These are phyloP conservation scores for Aurifilum marmelostoma DNA, from an alignment of 2,329 filamentous ascomycete species.

Conservation along the genomic window DNA sequence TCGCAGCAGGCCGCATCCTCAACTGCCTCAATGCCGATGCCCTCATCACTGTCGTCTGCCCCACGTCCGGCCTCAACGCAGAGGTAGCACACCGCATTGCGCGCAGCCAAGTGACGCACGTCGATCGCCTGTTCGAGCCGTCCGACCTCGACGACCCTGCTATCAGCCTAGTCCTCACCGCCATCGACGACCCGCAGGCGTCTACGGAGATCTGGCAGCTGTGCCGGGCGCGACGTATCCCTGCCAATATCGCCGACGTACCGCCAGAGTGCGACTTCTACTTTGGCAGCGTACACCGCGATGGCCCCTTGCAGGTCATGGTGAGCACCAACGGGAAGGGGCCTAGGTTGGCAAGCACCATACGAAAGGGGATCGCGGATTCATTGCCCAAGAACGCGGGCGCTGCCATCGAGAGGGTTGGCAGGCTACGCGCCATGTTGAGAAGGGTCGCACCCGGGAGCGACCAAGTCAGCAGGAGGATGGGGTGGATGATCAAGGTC, in stretches of 20 bases:
- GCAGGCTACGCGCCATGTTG: slow-evolving; percentile 76
- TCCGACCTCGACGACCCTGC: slow-evolving; percentile 79
- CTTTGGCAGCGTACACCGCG: slow-evolving; percentile 93
- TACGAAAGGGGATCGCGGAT: slow-evolving; percentile 79
- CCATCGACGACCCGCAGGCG: slow-evolving; percentile 91
- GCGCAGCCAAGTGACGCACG: slow-evolving; percentile 74
- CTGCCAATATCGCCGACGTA: slow-evolving; percentile 96
- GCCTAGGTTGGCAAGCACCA: slow-evolving; percentile 84
- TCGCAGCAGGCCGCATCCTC: slow-evolving; percentile 91
- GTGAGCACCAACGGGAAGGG: slow-evolving; percentile 98
- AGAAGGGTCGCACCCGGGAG: slow-evolving; percentile 72
- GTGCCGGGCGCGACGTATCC: slow-evolving; percentile 81
- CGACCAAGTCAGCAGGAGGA: slow-evolving; percentile 81
- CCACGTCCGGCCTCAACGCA: slow-evolving; percentile 76
- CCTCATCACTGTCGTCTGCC: slow-evolving; percentile 82
- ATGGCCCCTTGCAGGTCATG: slow-evolving; percentile 97
- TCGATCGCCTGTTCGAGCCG: slow-evolving; percentile 83
- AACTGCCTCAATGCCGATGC: slow-evolving; percentile 96
- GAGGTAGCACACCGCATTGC: slow-evolving; percentile 85
- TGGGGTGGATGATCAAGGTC: slow-evolving; percentile 93
- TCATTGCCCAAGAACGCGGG: slow-evolving; percentile 79
- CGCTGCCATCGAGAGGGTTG: slow-evolving; percentile 83
- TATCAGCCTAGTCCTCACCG: slow-evolving; percentile 92
- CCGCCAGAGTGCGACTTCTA: slow-evolving; percentile 98
- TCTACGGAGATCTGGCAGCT: slow-evolving; percentile 90